phyloP scores from a whole-genome alignment of 495 filamentous ascomycete species.

The Hyphodiscus hymeniophilus region DNA sequence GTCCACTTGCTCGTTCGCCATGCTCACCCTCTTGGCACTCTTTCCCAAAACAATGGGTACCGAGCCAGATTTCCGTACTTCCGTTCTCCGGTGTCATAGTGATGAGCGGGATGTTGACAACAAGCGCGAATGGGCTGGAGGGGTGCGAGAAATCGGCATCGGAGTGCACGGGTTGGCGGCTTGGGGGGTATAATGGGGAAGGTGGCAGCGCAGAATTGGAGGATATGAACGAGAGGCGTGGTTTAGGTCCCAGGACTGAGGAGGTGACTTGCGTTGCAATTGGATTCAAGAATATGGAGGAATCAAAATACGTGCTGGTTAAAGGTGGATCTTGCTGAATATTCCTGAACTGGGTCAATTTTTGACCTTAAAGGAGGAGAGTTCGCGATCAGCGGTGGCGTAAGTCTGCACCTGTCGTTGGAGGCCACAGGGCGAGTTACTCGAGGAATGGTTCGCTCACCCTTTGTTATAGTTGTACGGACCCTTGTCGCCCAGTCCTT shows the following conservation, averaged over 20 bases:
- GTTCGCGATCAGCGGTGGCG: too few relatives aligned
- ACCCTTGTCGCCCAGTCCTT: slow-evolving; percentile 32
- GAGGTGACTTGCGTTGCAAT: slow-evolving; percentile 42
- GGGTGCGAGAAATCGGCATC: slow-evolving; percentile 52
- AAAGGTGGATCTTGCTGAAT: slow-evolving; percentile 47
- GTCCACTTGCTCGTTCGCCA: slow-evolving; percentile 41
- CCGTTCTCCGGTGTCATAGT: slow-evolving; percentile 47
- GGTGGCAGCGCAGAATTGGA: slow-evolving; percentile 44
- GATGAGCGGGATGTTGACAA: slow-evolving; percentile 46
- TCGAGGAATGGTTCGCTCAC: background rate
- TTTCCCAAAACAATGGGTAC: slow-evolving; percentile 36
- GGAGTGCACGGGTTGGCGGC: slow-evolving; percentile 42
- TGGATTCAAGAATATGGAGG: slow-evolving; percentile 34
- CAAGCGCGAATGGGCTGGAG: slow-evolving; percentile 42
- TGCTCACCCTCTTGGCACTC: slow-evolving; percentile 38
- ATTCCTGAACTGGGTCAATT: slow-evolving; percentile 29
- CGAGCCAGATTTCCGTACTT: slow-evolving; percentile 52
- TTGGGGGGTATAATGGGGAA: slow-evolving; percentile 19
- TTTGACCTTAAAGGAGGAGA: too few relatives aligned
- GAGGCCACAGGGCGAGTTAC: background rate
- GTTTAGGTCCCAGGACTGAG: slow-evolving; percentile 39
- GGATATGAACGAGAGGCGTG: slow-evolving; percentile 42
- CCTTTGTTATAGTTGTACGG: slow-evolving; percentile 27
- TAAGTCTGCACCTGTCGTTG: too few relatives aligned
- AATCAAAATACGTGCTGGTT: slow-evolving; percentile 31